Evolutionary conservation across 495 filamentous ascomycete genomes (phyloP).

Genomic region (Parathielavia hyrcaniae): DNA sequence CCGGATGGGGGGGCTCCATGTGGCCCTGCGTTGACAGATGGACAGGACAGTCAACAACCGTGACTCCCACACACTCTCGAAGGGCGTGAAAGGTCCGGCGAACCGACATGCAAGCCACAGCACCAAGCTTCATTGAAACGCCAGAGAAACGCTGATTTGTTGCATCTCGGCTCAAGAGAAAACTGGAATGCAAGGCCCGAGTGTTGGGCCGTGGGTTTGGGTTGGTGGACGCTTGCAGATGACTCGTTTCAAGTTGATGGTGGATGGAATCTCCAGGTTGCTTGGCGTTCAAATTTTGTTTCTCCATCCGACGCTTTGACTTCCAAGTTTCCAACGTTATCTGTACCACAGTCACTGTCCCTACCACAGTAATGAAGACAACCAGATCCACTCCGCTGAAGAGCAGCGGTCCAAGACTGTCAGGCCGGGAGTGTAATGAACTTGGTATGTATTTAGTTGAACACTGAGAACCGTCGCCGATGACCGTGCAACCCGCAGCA

Average conservation of each 20-base stretch:
- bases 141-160: not conserved
- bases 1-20: not conserved
- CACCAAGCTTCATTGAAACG: too few relatives aligned
- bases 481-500: too few relatives aligned
- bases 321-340: too few relatives aligned
- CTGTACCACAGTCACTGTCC: too few relatives aligned
- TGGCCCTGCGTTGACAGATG: not conserved
- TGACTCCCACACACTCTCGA: too few relatives aligned
- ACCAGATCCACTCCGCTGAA: not conserved
- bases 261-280: not conserved
- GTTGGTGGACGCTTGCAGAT: not conserved
- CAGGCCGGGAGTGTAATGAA: too few relatives aligned
- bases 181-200: not conserved
- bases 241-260: slow-evolving; percentile 7
- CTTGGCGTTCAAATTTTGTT: slow-evolving; percentile 11
- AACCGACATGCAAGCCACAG: not conserved
- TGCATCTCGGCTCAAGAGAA: not conserved
- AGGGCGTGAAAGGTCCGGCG: not conserved
- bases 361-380: not conserved
- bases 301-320: too few relatives aligned
- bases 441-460: too few relatives aligned
- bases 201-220: not conserved
- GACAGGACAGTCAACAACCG: too few relatives aligned
- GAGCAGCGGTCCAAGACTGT: too few relatives aligned
- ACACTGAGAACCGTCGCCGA: too few relatives aligned